A percentile compares a stretch with the other conserved stretches of the same genome.
Evolutionary conservation across 2,329 filamentous ascomycete species (phyloP).

Genomic region (Ophiocordyceps sinensis): DNA sequence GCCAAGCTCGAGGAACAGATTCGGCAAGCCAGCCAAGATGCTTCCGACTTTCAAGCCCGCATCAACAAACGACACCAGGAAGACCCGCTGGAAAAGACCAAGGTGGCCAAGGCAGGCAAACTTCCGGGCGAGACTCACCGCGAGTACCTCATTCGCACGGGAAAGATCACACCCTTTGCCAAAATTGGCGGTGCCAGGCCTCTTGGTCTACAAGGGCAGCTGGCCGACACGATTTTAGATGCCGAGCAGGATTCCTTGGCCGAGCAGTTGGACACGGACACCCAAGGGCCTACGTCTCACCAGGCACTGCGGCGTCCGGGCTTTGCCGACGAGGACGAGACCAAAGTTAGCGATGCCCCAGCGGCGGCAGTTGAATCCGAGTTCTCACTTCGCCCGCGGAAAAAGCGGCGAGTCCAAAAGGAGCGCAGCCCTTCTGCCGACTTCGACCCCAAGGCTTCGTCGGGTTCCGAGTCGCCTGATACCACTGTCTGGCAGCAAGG

Average conservation of each 20-base stretch:
- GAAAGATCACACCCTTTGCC: constrained; percentile 94
- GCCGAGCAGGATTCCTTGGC: constrained; percentile 57
- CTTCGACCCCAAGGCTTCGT: constrained; percentile 22
- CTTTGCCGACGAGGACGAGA: constrained; percentile 32
- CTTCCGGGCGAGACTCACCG: constrained; percentile 70
- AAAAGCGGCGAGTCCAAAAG: constrained; percentile 31
- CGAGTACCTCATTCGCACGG: constrained; percentile 85
- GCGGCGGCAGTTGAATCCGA: constrained; percentile 28
- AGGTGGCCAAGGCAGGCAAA: constrained; percentile 37
- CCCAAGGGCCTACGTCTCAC: constrained; percentile 46
- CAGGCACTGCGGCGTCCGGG: constrained; percentile 61
- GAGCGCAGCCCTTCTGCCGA: constrained; percentile 30
- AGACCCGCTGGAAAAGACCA: constrained; percentile 26
- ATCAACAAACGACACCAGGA: constrained; percentile 60
- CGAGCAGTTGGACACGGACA: constrained; percentile 23
- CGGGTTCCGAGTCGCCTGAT: constrained; percentile 19
- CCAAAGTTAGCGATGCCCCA: background rate
- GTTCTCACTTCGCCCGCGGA: constrained; percentile 43
- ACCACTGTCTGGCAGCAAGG: constrained; percentile 22
- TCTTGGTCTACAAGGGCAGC: constrained; percentile 48
- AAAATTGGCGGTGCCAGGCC: constrained; percentile 53
- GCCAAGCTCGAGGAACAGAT: constrained; percentile 51
- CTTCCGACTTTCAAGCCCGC: constrained; percentile 65
- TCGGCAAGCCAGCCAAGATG: constrained; percentile 51
- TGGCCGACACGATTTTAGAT: constrained; percentile 67